Evolutionary conservation across 768 basidiomycete genomes (phyloP), one percentile per base, ranked within the genome.

Genomic region (Pleurotus citrinopileatus): DNA sequence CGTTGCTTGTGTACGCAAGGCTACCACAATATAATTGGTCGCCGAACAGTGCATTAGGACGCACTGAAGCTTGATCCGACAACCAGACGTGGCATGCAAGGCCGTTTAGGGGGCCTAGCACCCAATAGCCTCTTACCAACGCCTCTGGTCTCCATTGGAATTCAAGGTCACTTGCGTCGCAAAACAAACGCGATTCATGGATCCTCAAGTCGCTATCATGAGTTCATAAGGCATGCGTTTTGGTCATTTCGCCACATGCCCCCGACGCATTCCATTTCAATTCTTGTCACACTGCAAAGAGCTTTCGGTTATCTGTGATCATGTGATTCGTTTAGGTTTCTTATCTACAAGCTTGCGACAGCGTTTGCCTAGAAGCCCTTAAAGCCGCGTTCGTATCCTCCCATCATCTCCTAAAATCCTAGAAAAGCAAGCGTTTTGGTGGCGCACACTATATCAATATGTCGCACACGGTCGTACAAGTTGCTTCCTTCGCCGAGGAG

Each of bases 401-500:
- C 19, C 22, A 37, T 37, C n/a, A 32, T 23, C 32, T 36, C 48
- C 15, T n/a, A 51, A 15, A 23, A 9, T n/a, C 43, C 2, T 20
- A 45, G 19, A 12, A 15, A 25, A 4, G n/a, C n/a, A n/a, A n/a
- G 2, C n/a, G 7, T 45, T 34, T 34, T 34, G 43, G 43, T 12
- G 10, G 5, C 20, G 19, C 7, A 8, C 43, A 23, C 26, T 40
- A 12, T 4, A 9, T 23, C 17, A 48, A 5, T 22, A 82, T 84
- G 82, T 64, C 73, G 42, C 71, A 67, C 59, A 65, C 77, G 57
- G 60, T 57, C 10, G 63, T 86, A 17, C 65, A 76, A 0, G 63
- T 84, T 28, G 74, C 79, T 28, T 61, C 70, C 6, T 87, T 84
- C 59, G 42, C 67, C 32, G 61, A 75, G 17, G 64, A 69, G 20